Evolutionary conservation across 2,329 filamentous ascomycete species (phyloP), one percentile per base, ranked within the genome.

Genomic region (Colletotrichum tofieldiae): DNA sequence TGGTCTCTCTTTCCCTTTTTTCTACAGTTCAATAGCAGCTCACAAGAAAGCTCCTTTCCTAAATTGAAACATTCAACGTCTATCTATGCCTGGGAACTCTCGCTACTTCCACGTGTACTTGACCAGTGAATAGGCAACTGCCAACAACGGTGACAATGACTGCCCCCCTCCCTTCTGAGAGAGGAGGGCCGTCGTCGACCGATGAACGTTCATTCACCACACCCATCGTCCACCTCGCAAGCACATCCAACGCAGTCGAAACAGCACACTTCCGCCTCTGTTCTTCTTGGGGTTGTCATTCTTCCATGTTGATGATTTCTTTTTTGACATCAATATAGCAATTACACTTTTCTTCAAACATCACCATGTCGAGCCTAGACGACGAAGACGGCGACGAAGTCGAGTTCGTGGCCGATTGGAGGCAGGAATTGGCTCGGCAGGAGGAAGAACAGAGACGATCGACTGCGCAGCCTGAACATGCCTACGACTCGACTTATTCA

Each of bases 1-100:
- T 56, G 45, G 59, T 60, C 43, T 69, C 58, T 60, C 8, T 74
- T 73, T 58, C 65, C n/a, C 39, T 70, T 64, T 37, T 20, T 37
- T 26, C 39, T 14, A 61, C 45, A 62, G 56, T 58, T 61, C 55
- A 45, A 56, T 62, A 62, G 51, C n/a, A 62, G 56, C 55, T 45
- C 14, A n/a, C 11, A 41, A 47, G 32, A 65, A 66, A 60, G 63
- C 67, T 51, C 35, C 51, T 39, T 60, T 37, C 41, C 52, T 47
- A 64, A 69, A 69, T 55, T 64, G 69, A 72, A 29, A 60, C 35
- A 18, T 23, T n/a, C 41, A 55, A 56, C 11, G 47, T 47, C 18
- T 6, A 43, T 64, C n/a, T n/a, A n/a, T n/a, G n/a, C n/a, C 43
- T 37, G 32, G 52, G 59, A 32, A 45, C 26, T 12, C 43, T 26